Conservation (phyloP, 2,329 filamentous ascomycete genomes). For the Xylariales sp. region DNA sequence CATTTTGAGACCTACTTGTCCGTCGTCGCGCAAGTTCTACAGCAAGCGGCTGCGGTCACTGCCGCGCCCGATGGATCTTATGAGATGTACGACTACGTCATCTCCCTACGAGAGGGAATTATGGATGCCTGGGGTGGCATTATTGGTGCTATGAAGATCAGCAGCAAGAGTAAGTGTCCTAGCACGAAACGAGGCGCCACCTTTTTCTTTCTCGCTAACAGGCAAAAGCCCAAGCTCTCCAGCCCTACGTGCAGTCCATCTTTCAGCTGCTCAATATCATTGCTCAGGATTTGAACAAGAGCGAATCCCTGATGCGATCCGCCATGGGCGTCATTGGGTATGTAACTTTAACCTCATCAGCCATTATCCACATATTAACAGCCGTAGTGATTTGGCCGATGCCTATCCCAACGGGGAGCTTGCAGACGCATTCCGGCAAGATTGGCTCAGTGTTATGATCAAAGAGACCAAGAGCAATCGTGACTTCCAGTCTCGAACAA, state of each 20-base stretch:
- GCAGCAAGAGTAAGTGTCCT: constrained; percentile 74
- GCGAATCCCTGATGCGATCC: constrained; percentile 91
- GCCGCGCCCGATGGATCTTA: constrained; percentile 83
- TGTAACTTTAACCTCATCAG: constrained; percentile 49
- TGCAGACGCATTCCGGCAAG: constrained; percentile 83
- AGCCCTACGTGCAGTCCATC: constrained; percentile 84
- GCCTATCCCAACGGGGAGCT: constrained; percentile 93
- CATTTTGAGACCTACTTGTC: constrained; percentile 93
- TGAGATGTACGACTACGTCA: constrained; percentile 97
- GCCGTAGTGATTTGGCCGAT: constrained; percentile 87
- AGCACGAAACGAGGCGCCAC: constrained; percentile 30
- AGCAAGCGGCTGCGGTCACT: constrained; percentile 88
- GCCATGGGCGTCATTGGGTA: constrained; percentile 98
- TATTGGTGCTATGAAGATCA: constrained; percentile 90
- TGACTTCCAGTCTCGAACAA: constrained; percentile 85
- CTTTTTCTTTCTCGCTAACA: constrained; percentile 44
- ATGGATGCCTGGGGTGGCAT: constrained; percentile 99
- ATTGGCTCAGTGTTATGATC: constrained; percentile 90
- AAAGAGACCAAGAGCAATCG: constrained; percentile 91
- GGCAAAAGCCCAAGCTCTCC: constrained; percentile 72
- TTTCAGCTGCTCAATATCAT: constrained; percentile 88
- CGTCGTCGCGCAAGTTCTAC: constrained; percentile 91
- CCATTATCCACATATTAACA: constrained; percentile 16
- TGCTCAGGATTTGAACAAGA: constrained; percentile 84
- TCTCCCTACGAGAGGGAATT: constrained; percentile 94